Evolutionary conservation across 805 yeast species (phyloP), one percentile per base, ranked within the genome.

Genomic region (Starmerella vaccinii): DNA sequence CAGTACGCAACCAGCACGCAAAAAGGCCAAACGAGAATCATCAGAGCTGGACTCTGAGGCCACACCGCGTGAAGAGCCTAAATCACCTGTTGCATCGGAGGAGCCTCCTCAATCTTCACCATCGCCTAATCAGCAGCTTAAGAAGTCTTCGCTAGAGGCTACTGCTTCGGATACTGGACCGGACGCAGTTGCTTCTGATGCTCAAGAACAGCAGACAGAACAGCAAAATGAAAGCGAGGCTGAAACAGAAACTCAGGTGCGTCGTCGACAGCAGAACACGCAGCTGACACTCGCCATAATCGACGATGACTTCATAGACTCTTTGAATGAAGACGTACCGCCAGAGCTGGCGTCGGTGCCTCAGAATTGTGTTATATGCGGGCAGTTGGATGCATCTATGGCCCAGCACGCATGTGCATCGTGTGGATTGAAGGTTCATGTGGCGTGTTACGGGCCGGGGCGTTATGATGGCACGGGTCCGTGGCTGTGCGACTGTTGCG

Each of bases 401-500:
- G 43, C 46, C 1, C 55, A 49, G 23, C 22, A 39, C 1, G 47
- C 50, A 1, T 58, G 61, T 35, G 42, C 44, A 7, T 42, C 46
- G 4, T 58, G 61, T 38, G 46, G 54, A 2, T 39, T 58, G n/a
- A 37, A 22, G 21, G 59, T 57, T 13, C 61, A 58, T 29, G 12
- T 16, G 2, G 55, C 55, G 2, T 58, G 61, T 50, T 58, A 58
- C 30, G 60, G 60, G 2, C 38, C 46, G 6, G 46, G 46, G 19
- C 18, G 21, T 5, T 32, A 5, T 15, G 19, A 30, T 4, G 46
- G 46, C n/a, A 19, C 23, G 15, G 39, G 18, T 26, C 13, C 65
- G 4, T 92, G 54, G 76, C 75, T 54, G 75, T 83, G 50, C 78
- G 78, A 58, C 77, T 84, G 66, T 76, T 81, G 38, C 70, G 84